Base-by-base conservation (phyloP, 176 grass and related monocot genomes). In the Tuctoria greenei region DNA sequence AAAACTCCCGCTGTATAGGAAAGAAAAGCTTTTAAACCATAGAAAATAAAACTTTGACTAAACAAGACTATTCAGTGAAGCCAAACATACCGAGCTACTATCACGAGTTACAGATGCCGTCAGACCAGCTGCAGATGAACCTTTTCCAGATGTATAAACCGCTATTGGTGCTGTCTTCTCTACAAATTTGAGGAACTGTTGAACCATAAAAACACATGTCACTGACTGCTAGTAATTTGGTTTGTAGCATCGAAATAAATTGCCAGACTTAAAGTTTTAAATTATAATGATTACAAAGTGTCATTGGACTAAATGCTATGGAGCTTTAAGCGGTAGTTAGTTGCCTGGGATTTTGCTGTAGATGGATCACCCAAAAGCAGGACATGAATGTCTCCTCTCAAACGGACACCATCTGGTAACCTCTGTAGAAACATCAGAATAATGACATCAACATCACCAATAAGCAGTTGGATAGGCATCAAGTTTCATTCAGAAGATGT, bases 61-160 rank as follows among this genome's bases (percentile, higher is more conserved):
- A 76, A 67, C 31, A 75, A 78, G 10, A 28, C 23, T 10, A 34
- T 46, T 31, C n/a, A n/a, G 41, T 26, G 20, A 84, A 61, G 36
- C 18, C 27, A 47, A 64, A 38, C 91, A 42, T 95, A 99, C 95
- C 54, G 91, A 90, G 79, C 89, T 99, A 76, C 80, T 72, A 62
- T 99, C 95, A 71, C 91, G 85, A 57, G 87, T 95, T 41, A 99
- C 95, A 54, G 95, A 99, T 21, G 95, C 91, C 17, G 95, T 95
- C 66, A 99, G 91, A 82, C 95, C 95, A 77, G 89, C 91, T 67
- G 95, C 91, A 24, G 95, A 99, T 71, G 95, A 99, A 84, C 95
- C 95, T 82, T 99, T 99, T 73, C 95, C 95, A 82, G 95, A 99
- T 70, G 95, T 99, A 81, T 99, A 99, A 61, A 99, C 95, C 31